These are phyloP conservation scores for Metarhizium robertsii DNA, from an alignment of 2,329 filamentous ascomycete species.

Conservation along the genomic window DNA sequence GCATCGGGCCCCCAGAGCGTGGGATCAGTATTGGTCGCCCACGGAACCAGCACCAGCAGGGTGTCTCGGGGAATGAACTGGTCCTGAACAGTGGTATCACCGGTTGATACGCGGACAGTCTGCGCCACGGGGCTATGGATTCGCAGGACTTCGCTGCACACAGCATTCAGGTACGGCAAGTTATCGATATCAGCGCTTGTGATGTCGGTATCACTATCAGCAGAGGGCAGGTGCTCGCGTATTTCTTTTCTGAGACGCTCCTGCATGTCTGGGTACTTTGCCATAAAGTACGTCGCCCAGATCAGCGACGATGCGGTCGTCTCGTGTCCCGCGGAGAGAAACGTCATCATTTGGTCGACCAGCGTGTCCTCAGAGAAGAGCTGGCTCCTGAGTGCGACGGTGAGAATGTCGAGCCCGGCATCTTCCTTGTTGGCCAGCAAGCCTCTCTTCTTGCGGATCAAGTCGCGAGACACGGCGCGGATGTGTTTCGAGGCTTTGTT, in stretches of 20 bases:
- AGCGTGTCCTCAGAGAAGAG: constrained; percentile 28
- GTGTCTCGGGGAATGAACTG: constrained; percentile 26
- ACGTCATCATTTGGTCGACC: constrained; percentile 32
- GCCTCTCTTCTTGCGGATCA: constrained; percentile 21
- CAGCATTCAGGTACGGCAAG: constrained; percentile 27
- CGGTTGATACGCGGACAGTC: constrained; percentile 19
- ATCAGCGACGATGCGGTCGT: constrained; percentile 31
- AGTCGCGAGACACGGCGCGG: constrained; percentile 17
- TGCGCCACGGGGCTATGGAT: constrained; percentile 27
- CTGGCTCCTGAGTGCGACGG: constrained; percentile 21
- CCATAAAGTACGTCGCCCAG: constrained; percentile 31
- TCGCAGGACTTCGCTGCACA: constrained; percentile 33
- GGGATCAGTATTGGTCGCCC: constrained; percentile 20
- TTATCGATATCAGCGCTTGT: constrained; percentile 6
- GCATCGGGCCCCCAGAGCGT: constrained; percentile 26
- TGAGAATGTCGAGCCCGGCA: constrained; percentile 25
- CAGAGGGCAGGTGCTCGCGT: constrained; percentile 19
- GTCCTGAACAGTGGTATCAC: constrained; percentile 23
- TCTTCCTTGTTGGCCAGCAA: constrained; percentile 15
- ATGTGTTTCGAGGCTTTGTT: constrained; percentile 18
- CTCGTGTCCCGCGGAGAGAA: constrained; percentile 33
- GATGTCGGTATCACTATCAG: constrained; percentile 15
- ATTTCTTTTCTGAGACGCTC: constrained; percentile 29
- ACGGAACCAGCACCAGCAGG: constrained; percentile 20
- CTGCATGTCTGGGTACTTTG: constrained; percentile 26